Evolutionary conservation across 2,329 filamentous ascomycete species (phyloP).

Genomic region (Aspergillus niger): DNA sequence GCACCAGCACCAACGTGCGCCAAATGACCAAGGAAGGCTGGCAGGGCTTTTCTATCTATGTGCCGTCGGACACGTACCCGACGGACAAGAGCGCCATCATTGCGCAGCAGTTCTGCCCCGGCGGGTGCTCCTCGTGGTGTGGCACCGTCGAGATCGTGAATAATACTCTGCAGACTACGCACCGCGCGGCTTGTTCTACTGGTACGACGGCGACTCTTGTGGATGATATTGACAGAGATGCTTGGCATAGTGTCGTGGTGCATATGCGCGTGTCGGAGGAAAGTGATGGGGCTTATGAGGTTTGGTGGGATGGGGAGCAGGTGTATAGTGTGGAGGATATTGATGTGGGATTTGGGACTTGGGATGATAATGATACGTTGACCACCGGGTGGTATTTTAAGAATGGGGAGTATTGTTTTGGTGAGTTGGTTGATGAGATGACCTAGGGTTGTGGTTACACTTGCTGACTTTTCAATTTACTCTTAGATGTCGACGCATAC

Average conservation of each 20-base stretch:
- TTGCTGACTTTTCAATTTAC: not conserved
- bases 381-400: slow-evolving; percentile 4
- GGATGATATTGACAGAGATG: slow-evolving; percentile 2
- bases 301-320: slow-evolving; percentile 8
- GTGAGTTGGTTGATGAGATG: not conserved
- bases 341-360: slow-evolving; percentile 3
- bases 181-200: not conserved
- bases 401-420: slow-evolving; percentile 4
- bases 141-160: not conserved
- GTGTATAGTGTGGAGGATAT: not conserved
- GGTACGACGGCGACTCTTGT: not conserved
- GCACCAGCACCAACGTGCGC: not conserved
- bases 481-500: not conserved
- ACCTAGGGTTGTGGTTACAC: not conserved
- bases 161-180: not conserved
- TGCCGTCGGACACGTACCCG: not conserved
- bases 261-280: not conserved
- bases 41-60: slow-evolving; percentile 3
- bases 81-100: slow-evolving; percentile 5
- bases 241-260: not conserved
- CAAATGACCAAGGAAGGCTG: slow-evolving; percentile 10
- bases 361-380: not conserved
- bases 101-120: slow-evolving; percentile 9
- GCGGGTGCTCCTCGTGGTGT: slow-evolving; percentile 5
- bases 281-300: not conserved